Evolutionary conservation across 139 green algal species (phyloP), one percentile per base, ranked within the genome.

Genomic region (Chlorella ohadii): DNA sequence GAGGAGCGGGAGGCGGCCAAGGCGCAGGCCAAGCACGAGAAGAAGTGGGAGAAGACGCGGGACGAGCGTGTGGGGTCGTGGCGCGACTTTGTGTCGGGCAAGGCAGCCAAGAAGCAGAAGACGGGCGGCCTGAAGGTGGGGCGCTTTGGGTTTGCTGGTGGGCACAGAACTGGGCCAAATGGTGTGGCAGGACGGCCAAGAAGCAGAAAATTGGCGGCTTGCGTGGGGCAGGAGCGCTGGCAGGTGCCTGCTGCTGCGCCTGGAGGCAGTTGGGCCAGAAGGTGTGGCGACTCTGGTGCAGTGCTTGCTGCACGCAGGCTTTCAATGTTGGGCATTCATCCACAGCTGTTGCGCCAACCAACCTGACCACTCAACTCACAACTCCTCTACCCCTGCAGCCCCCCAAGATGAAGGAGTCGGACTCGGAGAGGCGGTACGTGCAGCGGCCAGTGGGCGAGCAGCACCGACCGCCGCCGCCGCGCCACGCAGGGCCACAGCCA

Each of bases 401-500:
- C 16, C 87, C 87, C 23, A 91, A 89, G 65, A 39, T 72, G 38
- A 87, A 88, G 72, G 65, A 79, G 47, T 64, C 63, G 39, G 94
- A 98, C 80, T 90, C 94, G 27, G 94, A 98, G n/a, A 92, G 91
- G 70, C 87, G 92, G 20, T 98, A 96, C 78, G 92, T 98, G n/a
- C 93, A 95, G 85, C 80, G 94, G 33, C 90, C 91, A 2, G 88
- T 90, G 25, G 91, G 90, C 28, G 93, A 96, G 86, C 91, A 96
- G 85, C 91, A 92, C 79, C 71, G 91, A 11, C 93, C 93, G 9
- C 87, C 88, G 23, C 83, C 85, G 33, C 59, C 71, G 34, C 79
- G 80, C 55, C 67, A 74, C 39, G 76, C 76, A 41, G 63, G 63
- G 78, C 78, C 78, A 28, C 73, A 73, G 78, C 47, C 72, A 15